phyloP scores from a whole-genome alignment of 495 filamentous ascomycete species.

The Penicillium riverlandense region DNA sequence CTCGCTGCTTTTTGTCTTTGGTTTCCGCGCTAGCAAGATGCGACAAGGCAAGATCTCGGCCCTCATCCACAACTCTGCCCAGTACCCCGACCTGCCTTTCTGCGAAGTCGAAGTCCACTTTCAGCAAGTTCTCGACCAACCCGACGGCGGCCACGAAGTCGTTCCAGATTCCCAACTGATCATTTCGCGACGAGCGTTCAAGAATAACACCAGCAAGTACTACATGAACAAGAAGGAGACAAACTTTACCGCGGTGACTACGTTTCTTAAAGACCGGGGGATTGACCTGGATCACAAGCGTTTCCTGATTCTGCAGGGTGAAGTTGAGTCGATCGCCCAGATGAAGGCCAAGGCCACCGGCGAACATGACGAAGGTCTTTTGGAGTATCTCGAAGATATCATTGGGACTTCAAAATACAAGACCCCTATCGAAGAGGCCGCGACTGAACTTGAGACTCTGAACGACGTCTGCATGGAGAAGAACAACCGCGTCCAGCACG shows the following conservation, averaged over 20 bases:
- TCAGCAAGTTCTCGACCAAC: constrained; percentile 83
- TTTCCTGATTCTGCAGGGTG: constrained; percentile 93
- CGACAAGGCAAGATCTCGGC: constrained; percentile 97
- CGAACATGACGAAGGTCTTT: constrained; percentile 90
- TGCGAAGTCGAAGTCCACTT: constrained; percentile 97
- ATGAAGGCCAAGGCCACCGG: constrained; percentile 96
- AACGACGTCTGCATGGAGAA: constrained; percentile 96
- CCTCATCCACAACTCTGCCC: constrained; percentile 91
- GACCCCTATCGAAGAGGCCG: constrained; percentile 88
- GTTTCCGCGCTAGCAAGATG: constrained; percentile 99
- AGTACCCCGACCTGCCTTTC: constrained; percentile 71
- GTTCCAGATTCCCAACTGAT: constrained; percentile 78
- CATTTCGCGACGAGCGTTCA: constrained; percentile 89
- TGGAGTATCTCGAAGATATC: constrained; percentile 97
- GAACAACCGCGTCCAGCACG: constrained; percentile 87
- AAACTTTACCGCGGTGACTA: constrained; percentile 85
- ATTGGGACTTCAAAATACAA: constrained; percentile 99
- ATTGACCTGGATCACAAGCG: constrained; percentile 98
- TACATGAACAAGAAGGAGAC: constrained; percentile 87
- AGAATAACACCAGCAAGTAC: constrained; percentile 96
- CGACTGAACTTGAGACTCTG: constrained; percentile 76
- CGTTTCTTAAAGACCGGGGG: constrained; percentile 77
- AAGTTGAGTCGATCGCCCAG: constrained; percentile 97
- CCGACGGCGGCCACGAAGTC: constrained; percentile 62
- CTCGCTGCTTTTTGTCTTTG: constrained; percentile 94